These are phyloP conservation scores for Metschnikowia chrysomelidarum DNA, from an alignment of 805 yeast species.

Conservation along the genomic window DNA sequence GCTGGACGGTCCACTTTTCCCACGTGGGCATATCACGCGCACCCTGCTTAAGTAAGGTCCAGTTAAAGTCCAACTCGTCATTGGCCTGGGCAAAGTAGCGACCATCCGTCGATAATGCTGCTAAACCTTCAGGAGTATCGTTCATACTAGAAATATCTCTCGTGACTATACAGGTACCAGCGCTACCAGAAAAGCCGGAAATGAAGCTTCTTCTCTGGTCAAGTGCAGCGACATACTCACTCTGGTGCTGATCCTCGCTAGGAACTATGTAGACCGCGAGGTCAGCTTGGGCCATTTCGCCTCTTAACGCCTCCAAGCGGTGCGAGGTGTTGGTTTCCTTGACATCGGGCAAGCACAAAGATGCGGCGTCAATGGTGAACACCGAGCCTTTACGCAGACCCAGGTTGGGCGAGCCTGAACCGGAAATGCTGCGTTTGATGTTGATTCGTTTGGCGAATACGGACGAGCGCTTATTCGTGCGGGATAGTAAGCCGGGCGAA, in stretches of 20 bases:
- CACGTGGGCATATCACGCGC: slow-evolving; percentile 49
- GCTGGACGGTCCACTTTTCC: slow-evolving; percentile 56
- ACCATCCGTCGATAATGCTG: slow-evolving; percentile 59
- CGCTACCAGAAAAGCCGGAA: slow-evolving; percentile 88
- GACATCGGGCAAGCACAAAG: slow-evolving; percentile 41
- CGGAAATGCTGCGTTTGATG: slow-evolving; percentile 15
- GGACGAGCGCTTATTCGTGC: slow-evolving; percentile 62
- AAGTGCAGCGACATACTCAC: slow-evolving; percentile 79
- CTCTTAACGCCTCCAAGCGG: slow-evolving; percentile 57
- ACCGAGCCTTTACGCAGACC: slow-evolving; percentile 41
- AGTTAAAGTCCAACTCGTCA: slow-evolving; percentile 58
- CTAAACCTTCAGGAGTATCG: slow-evolving; percentile 51
- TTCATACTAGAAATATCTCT: slow-evolving; percentile 52
- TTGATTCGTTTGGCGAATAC: slow-evolving; percentile 44
- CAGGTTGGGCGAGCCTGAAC: slow-evolving; percentile 22
- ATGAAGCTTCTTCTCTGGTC: slow-evolving; percentile 84
- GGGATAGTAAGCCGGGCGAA: slow-evolving; percentile 75
- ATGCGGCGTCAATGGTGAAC: slow-evolving; percentile 44
- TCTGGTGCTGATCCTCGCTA: slow-evolving; percentile 91
- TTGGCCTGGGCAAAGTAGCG: slow-evolving; percentile 59
- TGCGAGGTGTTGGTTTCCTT: slow-evolving; percentile 50
- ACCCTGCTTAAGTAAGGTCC: slow-evolving; percentile 55
- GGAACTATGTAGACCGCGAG: slow-evolving; percentile 76
- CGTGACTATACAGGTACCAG: slow-evolving; percentile 88
- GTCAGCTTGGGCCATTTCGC: slow-evolving; percentile 58